Conservation (phyloP, 805 yeast genomes). For the Scheffersomyces lignosus region DNA sequence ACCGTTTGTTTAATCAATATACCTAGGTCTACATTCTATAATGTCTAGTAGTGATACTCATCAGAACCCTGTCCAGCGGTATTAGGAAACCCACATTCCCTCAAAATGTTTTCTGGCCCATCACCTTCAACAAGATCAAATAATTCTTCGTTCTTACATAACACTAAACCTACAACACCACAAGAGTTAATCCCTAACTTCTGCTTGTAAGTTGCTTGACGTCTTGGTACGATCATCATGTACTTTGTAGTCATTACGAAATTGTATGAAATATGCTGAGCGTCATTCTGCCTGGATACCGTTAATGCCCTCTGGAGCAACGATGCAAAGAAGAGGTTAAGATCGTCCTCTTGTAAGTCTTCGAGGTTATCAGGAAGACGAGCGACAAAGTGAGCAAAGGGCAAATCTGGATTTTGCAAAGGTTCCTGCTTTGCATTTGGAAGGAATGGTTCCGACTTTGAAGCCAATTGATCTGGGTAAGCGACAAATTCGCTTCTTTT, state of each 20-base stretch:
- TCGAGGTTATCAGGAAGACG: conserved; percentile 47
- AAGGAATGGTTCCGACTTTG: conserved; percentile 50
- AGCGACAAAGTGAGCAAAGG: conserved; percentile 82
- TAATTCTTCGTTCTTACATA: conserved; percentile 67
- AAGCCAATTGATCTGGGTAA: conserved; percentile 49
- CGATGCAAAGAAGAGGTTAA: conserved; percentile 70
- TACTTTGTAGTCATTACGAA: conserved; percentile 78
- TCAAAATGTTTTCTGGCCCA: conserved; percentile 54
- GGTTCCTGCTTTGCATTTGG: conserved; percentile 61
- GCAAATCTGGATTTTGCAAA: conserved; percentile 55
- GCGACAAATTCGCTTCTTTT: conserved; percentile 45
- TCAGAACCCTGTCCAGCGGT: conserved; percentile 56
- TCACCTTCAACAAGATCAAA: conserved; percentile 46
- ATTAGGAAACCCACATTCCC: conserved; percentile 66
- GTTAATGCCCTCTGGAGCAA: conserved; percentile 72
- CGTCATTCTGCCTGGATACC: conserved; percentile 53
- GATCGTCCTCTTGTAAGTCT: conserved; percentile 49
- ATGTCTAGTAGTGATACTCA: conserved; percentile 59
- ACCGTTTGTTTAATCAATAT: background rate
- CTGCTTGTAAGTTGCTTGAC: conserved; percentile 48
- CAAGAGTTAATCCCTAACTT: conserved; percentile 71
- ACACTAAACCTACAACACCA: conserved; percentile 75
- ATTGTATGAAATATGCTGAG: conserved; percentile 66
- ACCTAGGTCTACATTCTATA: background rate
- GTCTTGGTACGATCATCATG: conserved; percentile 86